Evolutionary conservation across 306 rosid species (phyloP), one percentile per base, ranked within the genome.

Genomic region (Fagus crenata): DNA sequence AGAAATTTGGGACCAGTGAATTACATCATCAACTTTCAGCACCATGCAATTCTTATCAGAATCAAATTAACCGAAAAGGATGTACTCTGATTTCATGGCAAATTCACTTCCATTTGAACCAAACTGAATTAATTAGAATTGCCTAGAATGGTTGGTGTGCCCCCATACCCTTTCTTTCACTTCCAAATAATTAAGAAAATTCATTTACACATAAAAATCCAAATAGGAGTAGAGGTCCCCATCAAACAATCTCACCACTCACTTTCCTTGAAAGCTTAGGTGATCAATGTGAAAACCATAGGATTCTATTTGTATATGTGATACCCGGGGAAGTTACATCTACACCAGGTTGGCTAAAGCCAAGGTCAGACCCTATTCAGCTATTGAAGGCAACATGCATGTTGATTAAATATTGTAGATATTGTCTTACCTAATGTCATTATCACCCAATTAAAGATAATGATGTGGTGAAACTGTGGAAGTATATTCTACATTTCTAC

Each of bases 321-420:
- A n/a, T 46, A 46, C 51, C 51, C 51, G 28, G 33, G 22, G 41
- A 78, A 67, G 43, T 74, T 72, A 33, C 79, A 69, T 77, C 73
- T 37, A 63, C 51, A 9, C 77, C 77, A 72, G 77, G 65, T 63
- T 79, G 82, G 82, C 74, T 61, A 35, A 22, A 51, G 53, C 49
- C 61, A 54, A n/a, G 6, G n/a, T 58, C 61, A 55, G 18, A 55
- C 61, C 61, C 61, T 4, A n/a, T 55, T 18, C 17, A 55, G 6
- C 6, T 15, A 55, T 56, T 49, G 61, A 63, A 14, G 63, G 37
- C 51, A 49, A 35, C 69, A 56, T 58, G 9, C 14, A 22, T 22
- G 28, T 18, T 59, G 12, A 71, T 69, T 15, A 41, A 69, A 54
- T 32, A 46, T 46, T 2, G 41, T 70, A 63, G 49, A 82, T 68